Evolutionary conservation across 192 early-diverging fungal species (phyloP), one percentile per base, ranked within the genome.

Genomic region (Mortierella alpina): DNA sequence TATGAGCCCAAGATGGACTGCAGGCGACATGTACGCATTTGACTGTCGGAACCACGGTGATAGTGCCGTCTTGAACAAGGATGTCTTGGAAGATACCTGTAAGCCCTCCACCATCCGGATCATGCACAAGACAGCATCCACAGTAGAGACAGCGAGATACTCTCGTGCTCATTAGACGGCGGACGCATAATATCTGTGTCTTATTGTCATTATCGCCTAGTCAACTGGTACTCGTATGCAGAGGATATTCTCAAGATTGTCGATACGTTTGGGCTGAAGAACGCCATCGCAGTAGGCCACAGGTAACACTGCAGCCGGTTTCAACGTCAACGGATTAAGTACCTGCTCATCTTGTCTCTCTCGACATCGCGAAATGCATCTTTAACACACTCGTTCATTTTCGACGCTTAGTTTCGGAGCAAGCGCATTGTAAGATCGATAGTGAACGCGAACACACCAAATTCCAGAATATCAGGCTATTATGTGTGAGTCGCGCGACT

Each of bases 11-110:
- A 70, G 57, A 0, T 75, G 85, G 46, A 72, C 68, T 12, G 54
- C 70, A 40, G 54, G 73, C 18, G 73, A 85, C n/a, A 61, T 89
- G 50, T 86, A 86, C 63, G 72, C 85, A 15, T 87, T 84, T 63
- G 91, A 92, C 59, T 82, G 77, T 49, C 74, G 88, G 40, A 87
- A 86, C 52, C 89, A 90, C 17, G 91, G 90, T 10, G 88, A 90
- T 52, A 88, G 88, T 58, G 88, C 89, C 22, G 54, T 76, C 5
- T 39, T 87, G 17, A 91, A 89, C 65, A 77, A 81, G n/a, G 73
- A 81, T 13, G 59, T 76, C 12, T 68, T 86, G 11, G 66, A 63
- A 13, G 63, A 82, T 6, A 66, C 55, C 10, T 84, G 86, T 85
- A 79, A 80, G 83, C 58, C 40, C 9, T 2, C 31, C 31, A 31